Evolutionary conservation across 2,329 filamentous ascomycete species (phyloP), one percentile per base, ranked within the genome.

Genomic region (Curvularia hawaiiensis): DNA sequence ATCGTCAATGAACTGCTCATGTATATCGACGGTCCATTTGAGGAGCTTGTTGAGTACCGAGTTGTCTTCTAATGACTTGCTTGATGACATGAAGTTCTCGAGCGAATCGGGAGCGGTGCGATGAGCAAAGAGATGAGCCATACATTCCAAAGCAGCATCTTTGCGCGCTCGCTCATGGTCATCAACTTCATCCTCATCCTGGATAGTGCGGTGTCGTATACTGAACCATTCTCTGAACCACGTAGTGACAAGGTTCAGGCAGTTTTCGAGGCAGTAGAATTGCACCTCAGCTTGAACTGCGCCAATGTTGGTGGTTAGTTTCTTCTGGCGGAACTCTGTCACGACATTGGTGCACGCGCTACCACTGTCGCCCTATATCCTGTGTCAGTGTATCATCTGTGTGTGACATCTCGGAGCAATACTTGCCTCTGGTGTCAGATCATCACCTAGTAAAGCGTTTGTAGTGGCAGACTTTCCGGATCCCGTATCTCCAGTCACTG

Each of bases 401-500:
- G 7, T 24, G n/a, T 14, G 0, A 11, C 26, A 2, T 28, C 38
- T 7, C 1, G 5, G 20, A 12, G 2, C 2, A 7, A 38, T 8
- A 52, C 30, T 47, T 60, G 60, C 65, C 33, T 66, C 59, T 54
- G 18, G 63, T 12, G 31, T 56, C 41, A 31, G 31, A 31, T 28
- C 56, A 12, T 24, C 64, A 12, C 52, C 66, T 11, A 67, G 40
- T 22, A 68, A 46, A 26, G 61, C 49, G 28, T 68, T 68, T 5
- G 60, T 35, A 1, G 53, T 18, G 2, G 63, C 59, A 30, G 66
- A 68, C 35, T 68, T 68, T 16, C 63, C 66, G 16, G 52, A 46
- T 16, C 64, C 64, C 39, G 62, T 58, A 26, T 65, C 63, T 18
- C 66, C 64, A n/a, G 59, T 38, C 1, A 68, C 46, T 33, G 59